Evolutionary conservation across 2,329 filamentous ascomycete species (phyloP).

Genomic region (Fusarium pilosicola): DNA sequence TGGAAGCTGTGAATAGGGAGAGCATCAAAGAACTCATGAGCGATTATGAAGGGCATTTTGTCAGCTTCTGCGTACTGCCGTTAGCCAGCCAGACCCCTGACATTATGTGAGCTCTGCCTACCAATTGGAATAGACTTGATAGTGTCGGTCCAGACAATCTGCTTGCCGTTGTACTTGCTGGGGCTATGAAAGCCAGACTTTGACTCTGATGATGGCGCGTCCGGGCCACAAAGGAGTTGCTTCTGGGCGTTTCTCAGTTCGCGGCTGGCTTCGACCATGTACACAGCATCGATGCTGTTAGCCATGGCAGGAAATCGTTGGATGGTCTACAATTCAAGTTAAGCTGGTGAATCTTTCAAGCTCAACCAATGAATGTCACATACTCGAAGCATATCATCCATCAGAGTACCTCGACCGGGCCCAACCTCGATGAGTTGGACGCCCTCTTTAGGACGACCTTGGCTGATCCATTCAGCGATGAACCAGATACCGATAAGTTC

Average conservation of each 20-base stretch:
- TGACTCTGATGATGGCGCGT: constrained; percentile 73
- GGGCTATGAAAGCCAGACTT: constrained; percentile 78
- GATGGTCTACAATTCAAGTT: constrained; percentile 70
- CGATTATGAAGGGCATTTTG: constrained; percentile 90
- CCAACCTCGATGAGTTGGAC: constrained; percentile 94
- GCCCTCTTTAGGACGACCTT: constrained; percentile 77
- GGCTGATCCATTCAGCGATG: constrained; percentile 94
- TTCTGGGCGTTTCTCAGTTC: constrained; percentile 82
- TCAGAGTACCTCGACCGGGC: constrained; percentile 91
- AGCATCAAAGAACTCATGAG: constrained; percentile 98
- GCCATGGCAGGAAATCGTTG: constrained; percentile 83
- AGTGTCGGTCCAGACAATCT: constrained; percentile 92
- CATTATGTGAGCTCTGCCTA: constrained; percentile 48
- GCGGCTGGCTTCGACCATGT: constrained; percentile 92
- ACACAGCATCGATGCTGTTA: constrained; percentile 83
- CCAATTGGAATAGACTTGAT: constrained; percentile 81
- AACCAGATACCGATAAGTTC: constrained; percentile 96
- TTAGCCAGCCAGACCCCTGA: constrained; percentile 13
- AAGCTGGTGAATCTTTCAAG: neutral
- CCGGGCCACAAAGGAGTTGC: constrained; percentile 79
- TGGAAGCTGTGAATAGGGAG: constrained; percentile 97
- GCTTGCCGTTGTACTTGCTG: constrained; percentile 77
- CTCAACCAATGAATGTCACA: constrained; percentile 44
- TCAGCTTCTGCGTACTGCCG: constrained; percentile 59
- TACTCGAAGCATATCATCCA: constrained; percentile 95